phyloP scores from a whole-genome alignment of 2,329 filamentous ascomycete species.

The Stylonectria norvegica region DNA sequence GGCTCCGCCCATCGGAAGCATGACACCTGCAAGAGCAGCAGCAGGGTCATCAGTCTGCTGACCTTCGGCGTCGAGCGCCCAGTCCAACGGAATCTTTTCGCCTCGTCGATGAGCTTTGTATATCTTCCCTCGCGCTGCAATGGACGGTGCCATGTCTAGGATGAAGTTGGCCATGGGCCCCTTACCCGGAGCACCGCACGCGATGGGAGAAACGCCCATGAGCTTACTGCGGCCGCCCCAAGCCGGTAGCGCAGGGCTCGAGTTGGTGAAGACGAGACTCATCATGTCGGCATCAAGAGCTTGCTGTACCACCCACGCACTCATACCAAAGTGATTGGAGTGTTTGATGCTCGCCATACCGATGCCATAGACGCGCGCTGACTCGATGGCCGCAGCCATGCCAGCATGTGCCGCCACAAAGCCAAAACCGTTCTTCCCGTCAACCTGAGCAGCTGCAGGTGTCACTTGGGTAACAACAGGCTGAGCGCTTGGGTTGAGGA shows the following conservation, averaged over 20 bases:
- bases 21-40: conserved; percentile 69
- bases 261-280: conserved; percentile 68
- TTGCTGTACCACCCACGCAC: conserved; percentile 75
- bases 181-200: conserved; percentile 68
- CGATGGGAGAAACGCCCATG: conserved; percentile 71
- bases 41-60: conserved; percentile 67
- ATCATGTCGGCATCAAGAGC: conserved; percentile 70
- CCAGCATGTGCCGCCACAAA: conserved; percentile 66
- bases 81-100: conserved; percentile 67
- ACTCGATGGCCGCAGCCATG: conserved; percentile 65
- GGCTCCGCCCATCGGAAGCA: conserved; percentile 82
- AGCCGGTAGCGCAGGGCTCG: conserved; percentile 66
- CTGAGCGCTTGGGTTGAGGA: conserved; percentile 58
- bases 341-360: conserved; percentile 73
- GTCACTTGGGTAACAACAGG: conserved; percentile 62
- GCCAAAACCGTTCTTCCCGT: conserved; percentile 70
- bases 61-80: conserved; percentile 72
- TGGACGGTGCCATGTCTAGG: conserved; percentile 69
- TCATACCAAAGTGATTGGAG: conserved; percentile 83
- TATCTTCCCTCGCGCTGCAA: conserved; percentile 69
- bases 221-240: conserved; percentile 67
- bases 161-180: conserved; percentile 58
- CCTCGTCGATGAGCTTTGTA: conserved; percentile 66
- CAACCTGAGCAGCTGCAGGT: conserved; percentile 66
- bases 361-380: conserved; percentile 64